Evolutionary conservation across 768 basidiomycete genomes (phyloP).

Genomic region (Suillus americanus): DNA sequence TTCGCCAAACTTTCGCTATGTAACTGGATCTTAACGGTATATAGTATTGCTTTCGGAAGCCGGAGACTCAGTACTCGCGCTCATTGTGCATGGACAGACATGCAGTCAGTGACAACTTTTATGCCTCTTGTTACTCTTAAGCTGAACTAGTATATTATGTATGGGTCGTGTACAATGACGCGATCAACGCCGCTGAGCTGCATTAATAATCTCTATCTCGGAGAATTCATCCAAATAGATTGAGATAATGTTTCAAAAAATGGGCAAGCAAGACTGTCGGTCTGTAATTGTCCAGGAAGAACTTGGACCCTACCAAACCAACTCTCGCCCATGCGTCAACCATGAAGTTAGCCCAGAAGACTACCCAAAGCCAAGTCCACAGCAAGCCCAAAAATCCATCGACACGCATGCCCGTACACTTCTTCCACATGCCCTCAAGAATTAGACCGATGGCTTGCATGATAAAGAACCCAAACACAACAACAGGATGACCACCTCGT

Average conservation of each 20-base stretch:
- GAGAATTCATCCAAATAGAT: background rate
- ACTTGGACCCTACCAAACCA: constrained; percentile 3
- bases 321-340: constrained; percentile 41
- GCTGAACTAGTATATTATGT: background rate
- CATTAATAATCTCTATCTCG: background rate
- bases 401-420: constrained; percentile 43
- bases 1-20: no score
- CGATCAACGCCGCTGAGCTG: background rate
- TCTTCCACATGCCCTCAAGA: constrained; percentile 48
- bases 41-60: no score
- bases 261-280: constrained; percentile 14
- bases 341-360: constrained; percentile 46
- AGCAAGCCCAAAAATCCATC: constrained; percentile 47
- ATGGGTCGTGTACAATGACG: background rate
- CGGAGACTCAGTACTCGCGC: no score
- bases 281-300: constrained; percentile 5
- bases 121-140: no score
- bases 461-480: constrained; percentile 53
- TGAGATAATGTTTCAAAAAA: background rate
- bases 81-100: no score
- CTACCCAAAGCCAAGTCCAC: constrained; percentile 51
- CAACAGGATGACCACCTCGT: constrained; percentile 44
- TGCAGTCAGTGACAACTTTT: no score
- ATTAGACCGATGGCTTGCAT: constrained; percentile 53
- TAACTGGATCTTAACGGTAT: no score